These are phyloP conservation scores for Fraxinus anomala DNA, from an alignment of 257 asterid genomes.

Conservation along the genomic window DNA sequence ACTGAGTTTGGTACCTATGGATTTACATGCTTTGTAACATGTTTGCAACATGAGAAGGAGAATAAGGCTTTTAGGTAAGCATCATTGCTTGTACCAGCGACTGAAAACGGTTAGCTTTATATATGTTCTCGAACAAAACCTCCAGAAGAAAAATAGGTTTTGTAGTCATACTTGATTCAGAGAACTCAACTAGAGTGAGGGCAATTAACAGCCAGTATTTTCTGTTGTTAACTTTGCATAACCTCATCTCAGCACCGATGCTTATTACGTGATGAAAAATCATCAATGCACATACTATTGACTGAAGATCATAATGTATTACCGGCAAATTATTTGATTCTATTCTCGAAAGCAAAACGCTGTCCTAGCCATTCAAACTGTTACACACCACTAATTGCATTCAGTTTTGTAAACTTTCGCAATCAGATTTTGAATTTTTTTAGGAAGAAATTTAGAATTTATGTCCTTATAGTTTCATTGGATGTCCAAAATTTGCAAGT, in stretches of 20 bases:
- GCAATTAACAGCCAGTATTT: background rate
- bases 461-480: background rate
- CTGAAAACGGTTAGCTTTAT: background rate
- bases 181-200: background rate
- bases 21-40: background rate
- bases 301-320: background rate
- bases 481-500: background rate
- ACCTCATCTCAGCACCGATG: background rate
- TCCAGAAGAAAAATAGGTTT: background rate
- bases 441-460: background rate
- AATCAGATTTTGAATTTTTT: background rate
- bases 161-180: background rate
- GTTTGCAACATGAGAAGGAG: background rate
- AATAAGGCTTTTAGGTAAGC: background rate
- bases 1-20: background rate
- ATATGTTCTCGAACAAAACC: background rate
- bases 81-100: background rate
- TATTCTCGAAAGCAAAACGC: background rate
- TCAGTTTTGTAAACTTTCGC: background rate
- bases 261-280: background rate
- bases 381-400: background rate
- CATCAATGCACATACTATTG: background rate
- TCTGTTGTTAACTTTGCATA: background rate
- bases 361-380: background rate
- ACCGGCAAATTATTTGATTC: background rate